Base-by-base conservation (phyloP, 768 basidiomycete genomes). In the Phylloporus arenicola region DNA sequence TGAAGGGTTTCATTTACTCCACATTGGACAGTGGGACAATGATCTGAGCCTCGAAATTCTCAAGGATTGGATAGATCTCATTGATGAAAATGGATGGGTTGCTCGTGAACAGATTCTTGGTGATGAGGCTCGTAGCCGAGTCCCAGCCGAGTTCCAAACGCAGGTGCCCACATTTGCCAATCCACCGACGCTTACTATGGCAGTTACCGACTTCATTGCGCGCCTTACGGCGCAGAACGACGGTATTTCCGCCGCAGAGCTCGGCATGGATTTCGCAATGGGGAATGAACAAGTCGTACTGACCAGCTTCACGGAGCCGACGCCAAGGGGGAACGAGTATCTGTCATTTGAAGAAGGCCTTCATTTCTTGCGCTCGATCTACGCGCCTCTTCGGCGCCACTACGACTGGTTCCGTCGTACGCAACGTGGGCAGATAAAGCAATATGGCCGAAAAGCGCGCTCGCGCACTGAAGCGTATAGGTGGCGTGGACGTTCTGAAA, bases 321-420 rank as follows among this genome's bases (percentile, higher is more conserved):
- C 49, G 43, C 60, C 55, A 72, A 70, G 43, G 75, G 73, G 59
- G 60, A 67, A 53, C 76, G 80, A 63, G 65, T 89, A 48, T 65
- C 53, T 80, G 39, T 72, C 81, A n/a, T 80, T 80, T 4, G 74
- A 79, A 29, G 72, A 83, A 17, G 86, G 86, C 0, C 69, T 81
- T 3, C 64, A 71, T 3, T 95, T 83, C 72, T 78, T 98, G 37
- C 79, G 75, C 46, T 84, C 82, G 3, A 88, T 96, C 45, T 98
- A 98, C 63, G 68, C 72, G 19, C 86, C 88, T 0, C 75, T 97
- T 13, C 88, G 88, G 61, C 80, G 89, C 24, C 95, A 97, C 65
- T 97, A 95, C 64, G 85, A 91, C 47, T 98, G 94, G 94, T 96
- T 98, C 78, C 81, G 91, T 37, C 82, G 84, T 40, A 96, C 94